Evolutionary conservation across 495 filamentous ascomycete species (phyloP).

Genomic region (Stereocaulon alpinum): DNA sequence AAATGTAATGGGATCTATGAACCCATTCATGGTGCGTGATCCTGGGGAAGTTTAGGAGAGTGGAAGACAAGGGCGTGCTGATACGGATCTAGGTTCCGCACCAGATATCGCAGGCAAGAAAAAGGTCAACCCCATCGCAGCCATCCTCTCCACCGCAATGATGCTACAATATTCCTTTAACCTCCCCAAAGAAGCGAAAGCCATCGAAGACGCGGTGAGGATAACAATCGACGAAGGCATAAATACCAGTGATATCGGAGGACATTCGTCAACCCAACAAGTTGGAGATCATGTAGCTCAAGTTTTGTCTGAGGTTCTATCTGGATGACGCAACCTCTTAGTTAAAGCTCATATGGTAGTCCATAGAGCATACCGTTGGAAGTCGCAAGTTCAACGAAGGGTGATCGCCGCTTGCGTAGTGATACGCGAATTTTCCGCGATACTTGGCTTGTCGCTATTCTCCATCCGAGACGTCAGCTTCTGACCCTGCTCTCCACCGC

Average conservation of each 20-base stretch:
- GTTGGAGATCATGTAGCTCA: conserved; percentile 49
- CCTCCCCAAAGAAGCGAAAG: conserved; percentile 58
- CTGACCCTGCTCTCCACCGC: no score
- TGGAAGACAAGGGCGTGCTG: not conserved
- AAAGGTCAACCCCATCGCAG: conserved; percentile 64
- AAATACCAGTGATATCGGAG: conserved; percentile 71
- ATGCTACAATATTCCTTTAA: conserved; percentile 84
- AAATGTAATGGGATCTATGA: conserved; percentile 70
- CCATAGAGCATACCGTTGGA: no score
- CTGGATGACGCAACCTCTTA: no score
- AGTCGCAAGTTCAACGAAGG: no score
- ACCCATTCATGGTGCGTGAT: conserved; percentile 70
- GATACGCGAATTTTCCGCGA: no score
- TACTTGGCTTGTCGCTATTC: no score
- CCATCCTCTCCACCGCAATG: conserved; percentile 62
- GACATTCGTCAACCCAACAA: conserved; percentile 57
- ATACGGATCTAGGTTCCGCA: conserved; percentile 39
- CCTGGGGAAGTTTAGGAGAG: not conserved
- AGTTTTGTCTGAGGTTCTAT: no score
- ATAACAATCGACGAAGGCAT: conserved; percentile 64
- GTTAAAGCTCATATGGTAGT: no score
- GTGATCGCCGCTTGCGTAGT: no score
- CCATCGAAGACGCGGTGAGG: conserved; percentile 72
- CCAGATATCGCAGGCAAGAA: conserved; percentile 78
- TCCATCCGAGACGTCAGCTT: no score